phyloP scores from a whole-genome alignment of 768 basidiomycete species.

The Lactarius quietus region DNA sequence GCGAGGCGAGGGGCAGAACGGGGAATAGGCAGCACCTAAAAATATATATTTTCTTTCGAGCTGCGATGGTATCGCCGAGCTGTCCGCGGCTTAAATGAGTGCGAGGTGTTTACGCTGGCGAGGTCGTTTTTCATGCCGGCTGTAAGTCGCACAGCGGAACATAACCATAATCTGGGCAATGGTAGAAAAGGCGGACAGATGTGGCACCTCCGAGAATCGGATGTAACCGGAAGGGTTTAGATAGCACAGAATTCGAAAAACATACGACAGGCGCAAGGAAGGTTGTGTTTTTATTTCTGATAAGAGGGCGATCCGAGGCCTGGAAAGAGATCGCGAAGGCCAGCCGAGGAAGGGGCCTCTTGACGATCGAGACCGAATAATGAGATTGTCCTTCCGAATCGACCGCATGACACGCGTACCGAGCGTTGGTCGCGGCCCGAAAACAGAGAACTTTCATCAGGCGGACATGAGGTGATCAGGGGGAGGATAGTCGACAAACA shows the following conservation, averaged over 20 bases:
- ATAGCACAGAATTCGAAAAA: neutral
- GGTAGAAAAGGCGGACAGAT: neutral
- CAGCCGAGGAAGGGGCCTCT: slow-evolving; percentile 9
- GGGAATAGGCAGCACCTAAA: too few species aligned
- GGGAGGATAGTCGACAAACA: slow-evolving; percentile 5
- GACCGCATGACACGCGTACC: slow-evolving; percentile 8
- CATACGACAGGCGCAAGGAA: slow-evolving; percentile 11
- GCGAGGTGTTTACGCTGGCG: slow-evolving; percentile 3
- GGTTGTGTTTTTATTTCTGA: neutral
- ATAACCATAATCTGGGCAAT: slow-evolving; percentile 11
- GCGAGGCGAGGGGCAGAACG: neutral
- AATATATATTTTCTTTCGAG: too few species aligned
- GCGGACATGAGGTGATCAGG: slow-evolving; percentile 19
- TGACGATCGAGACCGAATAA: slow-evolving; percentile 5
- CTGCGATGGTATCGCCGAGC: slow-evolving; percentile 1
- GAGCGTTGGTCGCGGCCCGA: slow-evolving; percentile 4
- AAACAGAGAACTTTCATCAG: slow-evolving; percentile 14
- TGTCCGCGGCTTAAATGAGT: slow-evolving; percentile 5
- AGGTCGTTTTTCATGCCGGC: slow-evolving; percentile 12
- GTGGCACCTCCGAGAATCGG: slow-evolving; percentile 14
- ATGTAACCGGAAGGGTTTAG: neutral
- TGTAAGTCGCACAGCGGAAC: slow-evolving; percentile 21
- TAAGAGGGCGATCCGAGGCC: neutral
- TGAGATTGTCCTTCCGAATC: slow-evolving; percentile 1
- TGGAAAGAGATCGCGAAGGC: neutral